Percentiles rank a stretch among this genome's conserved stretches.
Conservation (phyloP, 139 green algal genomes). For the Dunaliella sp. region DNA sequence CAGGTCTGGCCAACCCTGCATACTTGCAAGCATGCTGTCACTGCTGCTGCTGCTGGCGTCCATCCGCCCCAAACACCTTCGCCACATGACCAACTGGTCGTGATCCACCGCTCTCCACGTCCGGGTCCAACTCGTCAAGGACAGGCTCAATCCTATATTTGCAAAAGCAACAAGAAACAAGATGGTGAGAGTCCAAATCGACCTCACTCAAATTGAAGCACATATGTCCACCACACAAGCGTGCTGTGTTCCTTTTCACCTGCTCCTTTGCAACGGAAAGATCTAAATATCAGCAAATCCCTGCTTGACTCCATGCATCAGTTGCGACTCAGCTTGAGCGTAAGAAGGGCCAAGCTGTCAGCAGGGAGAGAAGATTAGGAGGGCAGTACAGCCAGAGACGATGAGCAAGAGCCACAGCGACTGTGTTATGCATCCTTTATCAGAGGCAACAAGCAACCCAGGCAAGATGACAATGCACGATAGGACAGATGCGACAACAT, state of each 20-base stretch:
- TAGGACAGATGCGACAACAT: no score
- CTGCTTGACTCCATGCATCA: no score
- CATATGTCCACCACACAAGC: neutral
- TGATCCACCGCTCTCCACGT: neutral
- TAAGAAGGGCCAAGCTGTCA: no score
- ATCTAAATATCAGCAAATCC: neutral
- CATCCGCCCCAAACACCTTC: neutral
- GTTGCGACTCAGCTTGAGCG: no score
- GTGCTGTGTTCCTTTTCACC: neutral
- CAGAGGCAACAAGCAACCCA: no score
- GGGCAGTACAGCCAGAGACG: no score
- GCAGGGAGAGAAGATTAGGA: no score
- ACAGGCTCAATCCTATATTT: constrained; percentile 3
- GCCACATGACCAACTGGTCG: constrained; percentile 1
- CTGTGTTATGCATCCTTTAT: no score
- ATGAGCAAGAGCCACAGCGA: neutral
- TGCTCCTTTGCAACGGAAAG: neutral
- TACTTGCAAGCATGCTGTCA: no score
- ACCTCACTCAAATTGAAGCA: neutral
- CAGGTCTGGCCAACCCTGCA: no score
- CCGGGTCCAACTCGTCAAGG: neutral
- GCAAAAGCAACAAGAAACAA: neutral
- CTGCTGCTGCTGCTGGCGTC: neutral
- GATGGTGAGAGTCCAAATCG: neutral
- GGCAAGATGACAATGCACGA: no score